phyloP scores from a whole-genome alignment of 108 stramenopile species.

The Nitzschia putrida region DNA sequence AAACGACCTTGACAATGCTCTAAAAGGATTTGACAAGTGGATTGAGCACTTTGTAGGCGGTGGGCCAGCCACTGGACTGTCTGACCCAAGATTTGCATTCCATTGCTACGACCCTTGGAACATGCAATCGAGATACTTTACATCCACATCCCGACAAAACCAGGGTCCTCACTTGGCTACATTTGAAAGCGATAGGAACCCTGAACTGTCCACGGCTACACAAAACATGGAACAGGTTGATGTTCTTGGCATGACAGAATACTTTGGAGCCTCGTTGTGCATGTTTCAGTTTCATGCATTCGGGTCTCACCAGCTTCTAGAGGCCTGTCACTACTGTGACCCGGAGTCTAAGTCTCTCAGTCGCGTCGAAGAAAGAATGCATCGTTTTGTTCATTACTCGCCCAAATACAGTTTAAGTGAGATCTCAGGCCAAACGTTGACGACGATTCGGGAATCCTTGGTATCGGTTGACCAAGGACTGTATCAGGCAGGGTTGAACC shows the following conservation, averaged over 20 bases:
- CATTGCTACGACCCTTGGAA: conserved; percentile 24
- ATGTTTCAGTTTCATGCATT: conserved; percentile 9
- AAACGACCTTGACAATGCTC: too few species aligned
- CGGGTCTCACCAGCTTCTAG: background rate
- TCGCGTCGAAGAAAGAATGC: background rate
- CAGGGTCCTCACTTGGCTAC: background rate
- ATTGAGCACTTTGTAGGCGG: background rate
- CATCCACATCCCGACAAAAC: background rate
- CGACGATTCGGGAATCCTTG: background rate
- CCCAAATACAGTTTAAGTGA: background rate
- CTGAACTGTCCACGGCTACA: background rate
- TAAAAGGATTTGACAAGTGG: conserved; percentile 7
- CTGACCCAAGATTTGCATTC: background rate
- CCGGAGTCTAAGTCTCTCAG: background rate
- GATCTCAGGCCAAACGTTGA: background rate
- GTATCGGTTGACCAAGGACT: background rate
- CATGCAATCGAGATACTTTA: conserved; percentile 19
- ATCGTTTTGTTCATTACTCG: background rate
- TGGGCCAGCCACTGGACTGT: background rate
- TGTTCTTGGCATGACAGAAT: conserved; percentile 16
- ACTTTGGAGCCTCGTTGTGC: conserved; percentile 13
- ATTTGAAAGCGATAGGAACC: background rate
- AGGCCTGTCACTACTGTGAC: background rate
- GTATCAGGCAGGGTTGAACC: background rate
- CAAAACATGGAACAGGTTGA: background rate